A percentile compares a stretch with the other conserved stretches of the same genome.
phyloP scores from a whole-genome alignment of 768 basidiomycete species.

The Glaciozyma antarctica region DNA sequence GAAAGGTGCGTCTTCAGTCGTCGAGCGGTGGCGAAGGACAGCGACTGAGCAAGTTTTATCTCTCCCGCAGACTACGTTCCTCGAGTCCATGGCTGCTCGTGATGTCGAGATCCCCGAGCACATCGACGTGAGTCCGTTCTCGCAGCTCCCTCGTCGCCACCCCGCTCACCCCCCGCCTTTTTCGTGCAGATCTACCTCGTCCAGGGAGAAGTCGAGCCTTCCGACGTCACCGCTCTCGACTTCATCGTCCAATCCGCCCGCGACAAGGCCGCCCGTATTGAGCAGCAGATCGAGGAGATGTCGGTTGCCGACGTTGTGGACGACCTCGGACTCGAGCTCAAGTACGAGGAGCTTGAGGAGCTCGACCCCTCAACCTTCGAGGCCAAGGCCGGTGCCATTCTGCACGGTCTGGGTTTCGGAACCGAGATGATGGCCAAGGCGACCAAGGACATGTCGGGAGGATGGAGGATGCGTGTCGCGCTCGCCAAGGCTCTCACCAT shows the following conservation, averaged over 20 bases:
- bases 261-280: slow-evolving; percentile 84
- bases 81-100: slow-evolving; percentile 88
- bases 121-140: slow-evolving; percentile 55
- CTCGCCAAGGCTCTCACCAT: slow-evolving; percentile 91
- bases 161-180: background rate
- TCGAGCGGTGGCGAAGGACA: background rate
- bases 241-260: slow-evolving; percentile 89
- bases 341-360: slow-evolving; percentile 94
- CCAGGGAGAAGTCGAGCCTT: slow-evolving; percentile 87
- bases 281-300: slow-evolving; percentile 86
- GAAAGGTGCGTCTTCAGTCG: slow-evolving; percentile 57
- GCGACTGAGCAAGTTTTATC: background rate
- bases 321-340: slow-evolving; percentile 71
- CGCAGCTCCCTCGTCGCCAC: background rate
- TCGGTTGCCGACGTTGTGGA: slow-evolving; percentile 82
- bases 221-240: slow-evolving; percentile 90
- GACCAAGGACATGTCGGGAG: slow-evolving; percentile 98
- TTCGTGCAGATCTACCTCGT: slow-evolving; percentile 72
- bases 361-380: slow-evolving; percentile 93
- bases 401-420: slow-evolving; percentile 93
- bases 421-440: slow-evolving; percentile 87
- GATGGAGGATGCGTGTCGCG: slow-evolving; percentile 98
- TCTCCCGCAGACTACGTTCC: slow-evolving; percentile 69
- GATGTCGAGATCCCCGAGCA: slow-evolving; percentile 90
- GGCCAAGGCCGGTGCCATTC: slow-evolving; percentile 84